Evolutionary conservation across 2,329 filamentous ascomycete genomes (phyloP).

Genomic region (Zarea fungicola): DNA sequence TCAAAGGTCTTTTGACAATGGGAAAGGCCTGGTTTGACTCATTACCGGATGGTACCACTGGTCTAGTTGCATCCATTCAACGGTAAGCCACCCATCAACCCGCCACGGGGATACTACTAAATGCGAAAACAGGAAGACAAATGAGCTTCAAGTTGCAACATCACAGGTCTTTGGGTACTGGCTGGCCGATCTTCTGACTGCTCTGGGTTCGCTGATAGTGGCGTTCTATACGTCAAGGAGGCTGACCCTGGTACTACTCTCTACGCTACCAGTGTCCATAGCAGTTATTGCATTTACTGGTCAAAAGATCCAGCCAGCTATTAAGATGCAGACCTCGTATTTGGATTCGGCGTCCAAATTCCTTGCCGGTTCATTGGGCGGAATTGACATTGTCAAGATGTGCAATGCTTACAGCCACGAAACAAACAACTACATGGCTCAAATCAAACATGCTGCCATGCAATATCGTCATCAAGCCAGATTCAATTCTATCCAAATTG

Average conservation of each 20-base stretch:
- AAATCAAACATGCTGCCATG: conserved; percentile 52
- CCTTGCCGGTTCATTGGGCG: conserved; percentile 61
- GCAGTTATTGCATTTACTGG: conserved; percentile 56
- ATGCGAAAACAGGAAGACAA: conserved; percentile 58
- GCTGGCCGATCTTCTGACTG: conserved; percentile 58
- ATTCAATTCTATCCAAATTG: conserved; percentile 66
- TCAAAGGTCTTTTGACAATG: conserved; percentile 62
- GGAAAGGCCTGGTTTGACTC: conserved; percentile 80
- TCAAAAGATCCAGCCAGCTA: conserved; percentile 55
- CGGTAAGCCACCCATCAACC: conserved; percentile 46
- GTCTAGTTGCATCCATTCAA: conserved; percentile 67
- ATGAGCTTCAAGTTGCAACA: conserved; percentile 74
- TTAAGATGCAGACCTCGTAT: conserved; percentile 62
- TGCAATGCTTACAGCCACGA: conserved; percentile 74
- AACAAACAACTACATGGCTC: conserved; percentile 55
- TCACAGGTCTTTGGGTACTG: conserved; percentile 74
- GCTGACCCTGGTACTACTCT: conserved; percentile 72
- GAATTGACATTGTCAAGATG: conserved; percentile 81
- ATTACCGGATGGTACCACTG: conserved; percentile 63
- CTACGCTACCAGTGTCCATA: conserved; percentile 64
- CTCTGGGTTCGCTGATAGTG: conserved; percentile 60
- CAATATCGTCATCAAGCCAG: conserved; percentile 65
- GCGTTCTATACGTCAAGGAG: conserved; percentile 80
- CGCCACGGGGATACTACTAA: not conserved
- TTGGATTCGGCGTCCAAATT: conserved; percentile 68